These are phyloP conservation scores for Boletus vinaceobasis DNA, from an alignment of 768 basidiomycete genomes.

Conservation along the genomic window DNA sequence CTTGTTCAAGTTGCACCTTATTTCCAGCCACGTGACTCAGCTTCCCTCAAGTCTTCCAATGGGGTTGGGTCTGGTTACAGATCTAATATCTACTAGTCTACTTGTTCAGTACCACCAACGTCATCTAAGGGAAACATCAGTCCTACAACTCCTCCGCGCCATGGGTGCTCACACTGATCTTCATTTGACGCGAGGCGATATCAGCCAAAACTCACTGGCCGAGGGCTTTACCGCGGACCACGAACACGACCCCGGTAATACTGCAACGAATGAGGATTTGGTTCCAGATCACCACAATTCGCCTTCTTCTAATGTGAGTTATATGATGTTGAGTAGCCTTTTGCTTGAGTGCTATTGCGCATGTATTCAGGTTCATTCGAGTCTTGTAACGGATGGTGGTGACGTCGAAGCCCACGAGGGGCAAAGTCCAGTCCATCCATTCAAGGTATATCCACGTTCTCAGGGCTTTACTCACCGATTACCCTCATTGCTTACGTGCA, in stretches of 20 bases:
- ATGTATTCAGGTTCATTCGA: constrained; percentile 13
- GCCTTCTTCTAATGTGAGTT: constrained; percentile 5
- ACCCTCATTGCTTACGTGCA: constrained; percentile 15
- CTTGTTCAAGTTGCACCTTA: neutral
- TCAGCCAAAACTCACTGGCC: neutral
- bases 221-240: neutral
- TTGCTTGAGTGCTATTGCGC: neutral
- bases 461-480: neutral
- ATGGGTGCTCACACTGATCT: constrained; percentile 9
- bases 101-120: neutral
- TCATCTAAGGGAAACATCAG: neutral
- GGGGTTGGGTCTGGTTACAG: too few relatives aligned
- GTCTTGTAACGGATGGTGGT: neutral
- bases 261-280: neutral
- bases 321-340: neutral
- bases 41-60: neutral
- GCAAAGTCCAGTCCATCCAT: neutral
- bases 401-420: neutral
- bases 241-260: neutral
- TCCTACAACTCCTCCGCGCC: neutral
- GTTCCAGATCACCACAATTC: neutral
- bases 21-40: constrained; percentile 16
- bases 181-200: neutral
- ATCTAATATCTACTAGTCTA: neutral
- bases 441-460: constrained; percentile 3